A percentile compares a stretch with the other conserved stretches of the same genome.
phyloP scores from a whole-genome alignment of 768 basidiomycete species.

The Lepiota brunneoincarnata region DNA sequence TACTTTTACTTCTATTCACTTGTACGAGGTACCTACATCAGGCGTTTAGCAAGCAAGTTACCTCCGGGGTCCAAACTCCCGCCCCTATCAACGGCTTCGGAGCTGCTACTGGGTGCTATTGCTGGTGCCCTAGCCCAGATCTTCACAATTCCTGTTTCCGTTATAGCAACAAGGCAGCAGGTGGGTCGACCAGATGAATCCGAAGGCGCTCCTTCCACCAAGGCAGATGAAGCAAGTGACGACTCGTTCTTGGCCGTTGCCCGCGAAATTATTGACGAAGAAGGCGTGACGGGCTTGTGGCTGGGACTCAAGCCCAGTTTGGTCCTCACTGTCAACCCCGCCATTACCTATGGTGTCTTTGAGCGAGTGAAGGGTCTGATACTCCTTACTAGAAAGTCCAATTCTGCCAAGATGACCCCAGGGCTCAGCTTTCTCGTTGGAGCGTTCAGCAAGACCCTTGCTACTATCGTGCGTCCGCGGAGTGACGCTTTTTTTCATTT shows the following conservation, averaged over 20 bases:
- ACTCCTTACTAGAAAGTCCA: slow-evolving; percentile 49
- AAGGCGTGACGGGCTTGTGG: slow-evolving; percentile 89
- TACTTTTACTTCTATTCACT: slow-evolving; percentile 99
- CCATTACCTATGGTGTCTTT: slow-evolving; percentile 95
- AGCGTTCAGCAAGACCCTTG: slow-evolving; percentile 90
- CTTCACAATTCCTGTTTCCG: slow-evolving; percentile 96
- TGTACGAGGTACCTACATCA: slow-evolving; percentile 81
- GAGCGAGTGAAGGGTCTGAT: slow-evolving; percentile 84
- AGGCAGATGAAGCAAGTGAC: slow-evolving; percentile 33
- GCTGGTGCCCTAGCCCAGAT: slow-evolving; percentile 96
- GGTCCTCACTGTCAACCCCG: slow-evolving; percentile 96
- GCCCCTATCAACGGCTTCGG: slow-evolving; percentile 69
- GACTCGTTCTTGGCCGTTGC: slow-evolving; percentile 81
- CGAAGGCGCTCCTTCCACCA: slow-evolving; percentile 4
- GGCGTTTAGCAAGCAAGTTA: slow-evolving; percentile 57
- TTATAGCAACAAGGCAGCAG: slow-evolving; percentile 97
- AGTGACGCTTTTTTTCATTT: not conserved
- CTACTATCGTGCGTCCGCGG: slow-evolving; percentile 74
- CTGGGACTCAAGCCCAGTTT: slow-evolving; percentile 88
- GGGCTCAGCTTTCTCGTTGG: slow-evolving; percentile 83
- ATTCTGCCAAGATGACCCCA: slow-evolving; percentile 67
- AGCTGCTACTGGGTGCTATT: slow-evolving; percentile 84
- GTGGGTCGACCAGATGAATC: slow-evolving; percentile 51
- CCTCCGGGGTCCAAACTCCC: slow-evolving; percentile 60
- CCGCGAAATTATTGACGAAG: slow-evolving; percentile 83